phyloP scores from a whole-genome alignment of 805 yeast genomes.

The Ascoidea asiatica region DNA sequence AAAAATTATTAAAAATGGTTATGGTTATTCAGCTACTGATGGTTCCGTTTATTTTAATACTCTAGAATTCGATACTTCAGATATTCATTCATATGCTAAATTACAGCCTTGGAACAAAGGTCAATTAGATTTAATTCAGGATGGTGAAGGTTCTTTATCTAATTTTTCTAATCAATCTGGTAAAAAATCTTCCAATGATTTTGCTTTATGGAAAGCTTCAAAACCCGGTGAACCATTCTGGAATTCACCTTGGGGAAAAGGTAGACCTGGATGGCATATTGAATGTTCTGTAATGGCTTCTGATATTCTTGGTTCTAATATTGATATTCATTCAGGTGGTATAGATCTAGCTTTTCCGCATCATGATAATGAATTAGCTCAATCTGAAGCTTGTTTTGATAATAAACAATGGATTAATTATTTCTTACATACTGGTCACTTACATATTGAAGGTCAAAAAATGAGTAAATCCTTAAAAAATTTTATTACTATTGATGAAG shows the following conservation, averaged over 20 bases:
- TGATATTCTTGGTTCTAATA: constrained; percentile 65
- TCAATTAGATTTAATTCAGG: constrained; percentile 69
- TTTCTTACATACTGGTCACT: constrained; percentile 92
- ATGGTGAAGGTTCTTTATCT: constrained; percentile 86
- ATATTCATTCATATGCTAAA: constrained; percentile 80
- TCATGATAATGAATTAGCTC: constrained; percentile 97
- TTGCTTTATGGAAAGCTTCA: constrained; percentile 93
- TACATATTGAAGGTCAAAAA: constrained; percentile 96
- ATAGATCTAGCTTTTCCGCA: constrained; percentile 97
- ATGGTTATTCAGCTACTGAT: constrained; percentile 69
- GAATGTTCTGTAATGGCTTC: constrained; percentile 99
- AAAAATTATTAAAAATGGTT: constrained; percentile 65
- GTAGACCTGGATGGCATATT: constrained; percentile 99
- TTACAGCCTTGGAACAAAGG: constrained; percentile 98
- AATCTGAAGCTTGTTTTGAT: constrained; percentile 84
- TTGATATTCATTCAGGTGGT: constrained; percentile 97
- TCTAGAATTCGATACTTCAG: constrained; percentile 54
- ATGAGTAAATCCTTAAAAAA: constrained; percentile 94
- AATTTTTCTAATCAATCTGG: constrained; percentile 28
- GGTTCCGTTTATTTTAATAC: constrained; percentile 98
- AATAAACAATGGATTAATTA: constrained; percentile 94
- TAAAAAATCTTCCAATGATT: constrained; percentile 70
- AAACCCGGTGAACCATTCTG: constrained; percentile 97
- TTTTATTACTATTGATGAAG: constrained; percentile 89
- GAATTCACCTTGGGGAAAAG: constrained; percentile 93